phyloP scores from a whole-genome alignment of 1,284 basidiomycete genomes.

The Puccinia coronata region DNA sequence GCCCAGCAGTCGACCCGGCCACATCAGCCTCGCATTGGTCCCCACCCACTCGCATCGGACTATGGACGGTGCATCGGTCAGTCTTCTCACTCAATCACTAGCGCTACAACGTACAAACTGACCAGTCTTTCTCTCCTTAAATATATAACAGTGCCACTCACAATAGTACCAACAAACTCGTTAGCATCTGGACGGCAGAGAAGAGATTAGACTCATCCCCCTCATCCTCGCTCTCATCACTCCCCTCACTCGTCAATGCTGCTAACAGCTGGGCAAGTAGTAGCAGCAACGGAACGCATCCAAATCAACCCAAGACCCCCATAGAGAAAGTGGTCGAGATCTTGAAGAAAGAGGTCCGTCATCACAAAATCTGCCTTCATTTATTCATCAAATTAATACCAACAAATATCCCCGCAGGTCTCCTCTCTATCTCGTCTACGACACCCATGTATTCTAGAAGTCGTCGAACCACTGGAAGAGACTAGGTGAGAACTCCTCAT shows the following conservation, averaged over 20 bases:
- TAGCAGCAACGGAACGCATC: background rate
- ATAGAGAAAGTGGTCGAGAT: slow-evolving; percentile 36
- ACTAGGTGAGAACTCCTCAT: slow-evolving; percentile 64
- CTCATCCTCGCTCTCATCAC: slow-evolving; percentile 21
- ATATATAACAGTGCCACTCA: slow-evolving; percentile 33
- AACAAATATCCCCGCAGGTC: slow-evolving; percentile 64
- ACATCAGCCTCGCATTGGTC: slow-evolving; percentile 29
- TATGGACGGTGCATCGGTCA: slow-evolving; percentile 43
- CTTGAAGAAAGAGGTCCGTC: slow-evolving; percentile 44
- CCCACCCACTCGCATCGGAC: slow-evolving; percentile 18
- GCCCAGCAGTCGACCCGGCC: background rate
- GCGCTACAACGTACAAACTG: background rate
- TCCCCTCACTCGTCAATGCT: slow-evolving; percentile 6
- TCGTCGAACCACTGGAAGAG: slow-evolving; percentile 98
- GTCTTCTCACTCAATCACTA: background rate
- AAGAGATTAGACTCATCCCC: slow-evolving; percentile 41
- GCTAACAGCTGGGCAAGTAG: slow-evolving; percentile 25
- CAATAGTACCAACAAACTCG: slow-evolving; percentile 42
- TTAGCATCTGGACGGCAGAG: slow-evolving; percentile 44
- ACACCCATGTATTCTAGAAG: slow-evolving; percentile 94
- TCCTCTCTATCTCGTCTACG: slow-evolving; percentile 79
- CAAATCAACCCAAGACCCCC: slow-evolving; percentile 38
- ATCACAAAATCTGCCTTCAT: background rate
- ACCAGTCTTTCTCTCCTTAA: background rate
- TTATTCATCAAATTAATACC: background rate